Conservation (phyloP, 345 rosid genomes). For the Excoecaria agallocha region DNA sequence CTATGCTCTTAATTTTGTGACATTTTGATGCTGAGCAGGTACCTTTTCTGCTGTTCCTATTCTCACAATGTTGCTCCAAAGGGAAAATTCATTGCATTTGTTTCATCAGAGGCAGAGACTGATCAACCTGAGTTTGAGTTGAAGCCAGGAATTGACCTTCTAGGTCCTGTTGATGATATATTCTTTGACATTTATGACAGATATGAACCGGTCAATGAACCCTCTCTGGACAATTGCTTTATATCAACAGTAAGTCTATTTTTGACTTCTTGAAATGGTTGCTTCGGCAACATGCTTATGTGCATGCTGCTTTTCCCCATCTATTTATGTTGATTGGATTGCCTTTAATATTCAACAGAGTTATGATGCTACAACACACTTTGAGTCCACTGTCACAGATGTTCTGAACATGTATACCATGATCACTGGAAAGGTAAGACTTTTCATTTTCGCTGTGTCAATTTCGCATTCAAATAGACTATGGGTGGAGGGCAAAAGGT, state of each 20-base stretch:
- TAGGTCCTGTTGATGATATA: slow-evolving; percentile 83
- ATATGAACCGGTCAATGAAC: slow-evolving; percentile 79
- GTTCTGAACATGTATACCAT: slow-evolving; percentile 84
- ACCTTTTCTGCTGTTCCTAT: slow-evolving; percentile 92
- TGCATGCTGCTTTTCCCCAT: not conserved
- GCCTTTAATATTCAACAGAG: slow-evolving; percentile 55
- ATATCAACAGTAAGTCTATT: slow-evolving; percentile 64
- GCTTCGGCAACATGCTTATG: not conserved
- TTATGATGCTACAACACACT: slow-evolving; percentile 96
- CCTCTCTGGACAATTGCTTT: slow-evolving; percentile 85
- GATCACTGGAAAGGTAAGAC: slow-evolving; percentile 92
- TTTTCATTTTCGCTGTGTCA: not conserved
- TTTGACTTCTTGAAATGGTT: not conserved
- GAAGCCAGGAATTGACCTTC: slow-evolving; percentile 78
- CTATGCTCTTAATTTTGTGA: not conserved
- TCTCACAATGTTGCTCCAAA: slow-evolving; percentile 94
- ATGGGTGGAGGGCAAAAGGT: too few relatives aligned
- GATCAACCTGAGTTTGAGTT: slow-evolving; percentile 72
- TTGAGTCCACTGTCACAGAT: slow-evolving; percentile 83
- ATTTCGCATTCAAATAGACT: not conserved
- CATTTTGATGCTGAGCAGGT: slow-evolving; percentile 45
- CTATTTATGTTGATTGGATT: slow-evolving; percentile 9
- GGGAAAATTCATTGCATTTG: slow-evolving; percentile 92
- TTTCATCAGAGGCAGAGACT: slow-evolving; percentile 91
- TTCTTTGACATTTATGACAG: slow-evolving; percentile 75